These are phyloP conservation scores for Arachnomyces sp. DNA, from an alignment of 2,329 filamentous ascomycete species.

Conservation along the genomic window DNA sequence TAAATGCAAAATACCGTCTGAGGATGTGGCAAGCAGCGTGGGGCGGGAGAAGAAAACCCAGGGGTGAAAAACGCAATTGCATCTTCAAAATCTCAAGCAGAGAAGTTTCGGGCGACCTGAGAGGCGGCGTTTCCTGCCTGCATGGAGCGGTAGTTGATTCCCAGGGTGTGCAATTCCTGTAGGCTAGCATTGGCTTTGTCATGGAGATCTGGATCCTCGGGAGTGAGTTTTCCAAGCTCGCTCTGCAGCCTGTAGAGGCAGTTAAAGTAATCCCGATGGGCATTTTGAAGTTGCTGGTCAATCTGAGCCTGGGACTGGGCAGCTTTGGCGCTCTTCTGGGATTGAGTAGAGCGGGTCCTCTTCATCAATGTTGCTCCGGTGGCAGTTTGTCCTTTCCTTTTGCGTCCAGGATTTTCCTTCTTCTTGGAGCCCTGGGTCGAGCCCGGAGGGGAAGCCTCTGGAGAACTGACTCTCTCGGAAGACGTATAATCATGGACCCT, in stretches of 20 bases:
- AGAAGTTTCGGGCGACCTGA: slow-evolving; percentile 26
- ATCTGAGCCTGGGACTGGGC: slow-evolving; percentile 26
- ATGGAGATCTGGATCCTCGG: slow-evolving; percentile 34
- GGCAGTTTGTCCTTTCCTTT: slow-evolving; percentile 30
- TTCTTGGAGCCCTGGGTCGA: slow-evolving; percentile 26
- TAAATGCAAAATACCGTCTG: too few species aligned
- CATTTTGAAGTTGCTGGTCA: slow-evolving; percentile 34
- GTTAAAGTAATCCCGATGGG: slow-evolving; percentile 35
- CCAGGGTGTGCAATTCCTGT: slow-evolving; percentile 37
- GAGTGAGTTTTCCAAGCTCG: slow-evolving; percentile 32
- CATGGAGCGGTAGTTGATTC: slow-evolving; percentile 36
- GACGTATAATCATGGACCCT: slow-evolving; percentile 66
- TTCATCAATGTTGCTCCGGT: slow-evolving; percentile 34
- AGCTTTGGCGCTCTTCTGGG: slow-evolving; percentile 30
- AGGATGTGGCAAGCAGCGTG: too few species aligned
- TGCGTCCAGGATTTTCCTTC: slow-evolving; percentile 32
- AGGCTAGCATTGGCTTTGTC: slow-evolving; percentile 39
- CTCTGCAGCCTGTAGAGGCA: slow-evolving; percentile 33
- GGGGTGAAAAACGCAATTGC: slow-evolving; percentile 2
- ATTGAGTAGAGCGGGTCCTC: slow-evolving; percentile 33
- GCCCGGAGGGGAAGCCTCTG: slow-evolving; percentile 29
- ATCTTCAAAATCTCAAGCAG: slow-evolving; percentile 20
- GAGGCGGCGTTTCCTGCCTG: slow-evolving; percentile 34
- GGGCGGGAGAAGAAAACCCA: too few species aligned
- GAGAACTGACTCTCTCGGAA: slow-evolving; percentile 36